phyloP scores from a whole-genome alignment of 169 alveolate species.

The Cryptosporidium canis region DNA sequence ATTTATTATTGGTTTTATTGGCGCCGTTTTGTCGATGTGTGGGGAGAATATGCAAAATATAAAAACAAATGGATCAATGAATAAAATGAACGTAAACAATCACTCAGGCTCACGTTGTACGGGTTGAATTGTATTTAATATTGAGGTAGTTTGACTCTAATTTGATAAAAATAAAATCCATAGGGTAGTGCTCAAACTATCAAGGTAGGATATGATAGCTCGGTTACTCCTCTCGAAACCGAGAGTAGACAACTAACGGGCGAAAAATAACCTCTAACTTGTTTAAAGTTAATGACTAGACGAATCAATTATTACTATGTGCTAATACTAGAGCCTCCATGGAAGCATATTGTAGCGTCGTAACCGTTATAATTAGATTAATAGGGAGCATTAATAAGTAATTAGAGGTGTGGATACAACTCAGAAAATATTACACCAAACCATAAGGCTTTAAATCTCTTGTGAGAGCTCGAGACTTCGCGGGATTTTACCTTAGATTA shows the following conservation, averaged over 20 bases:
- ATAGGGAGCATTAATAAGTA: slow-evolving; percentile 8
- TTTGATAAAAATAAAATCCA: neutral
- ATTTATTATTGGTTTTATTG: neutral
- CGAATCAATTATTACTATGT: slow-evolving; percentile 3
- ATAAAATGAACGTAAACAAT: too few species aligned
- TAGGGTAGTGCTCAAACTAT: neutral
- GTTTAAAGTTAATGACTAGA: neutral
- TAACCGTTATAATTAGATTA: neutral
- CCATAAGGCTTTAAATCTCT: neutral
- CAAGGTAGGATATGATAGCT: neutral
- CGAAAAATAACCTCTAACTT: neutral
- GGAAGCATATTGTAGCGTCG: neutral
- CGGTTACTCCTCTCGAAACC: neutral
- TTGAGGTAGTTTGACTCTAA: neutral
- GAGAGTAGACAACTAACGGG: neutral
- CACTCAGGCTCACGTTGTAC: too few species aligned
- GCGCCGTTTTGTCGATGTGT: neutral
- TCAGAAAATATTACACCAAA: neutral
- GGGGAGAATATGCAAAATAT: slow-evolving; percentile 5
- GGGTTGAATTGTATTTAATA: too few species aligned
- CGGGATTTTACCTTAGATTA: neutral
- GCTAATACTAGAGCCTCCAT: neutral
- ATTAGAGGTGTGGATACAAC: neutral
- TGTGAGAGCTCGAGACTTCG: neutral
- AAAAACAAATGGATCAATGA: too few species aligned